These are phyloP conservation scores for Eucalyptus erythrocorys DNA, from an alignment of 345 rosid genomes.

Conservation along the genomic window DNA sequence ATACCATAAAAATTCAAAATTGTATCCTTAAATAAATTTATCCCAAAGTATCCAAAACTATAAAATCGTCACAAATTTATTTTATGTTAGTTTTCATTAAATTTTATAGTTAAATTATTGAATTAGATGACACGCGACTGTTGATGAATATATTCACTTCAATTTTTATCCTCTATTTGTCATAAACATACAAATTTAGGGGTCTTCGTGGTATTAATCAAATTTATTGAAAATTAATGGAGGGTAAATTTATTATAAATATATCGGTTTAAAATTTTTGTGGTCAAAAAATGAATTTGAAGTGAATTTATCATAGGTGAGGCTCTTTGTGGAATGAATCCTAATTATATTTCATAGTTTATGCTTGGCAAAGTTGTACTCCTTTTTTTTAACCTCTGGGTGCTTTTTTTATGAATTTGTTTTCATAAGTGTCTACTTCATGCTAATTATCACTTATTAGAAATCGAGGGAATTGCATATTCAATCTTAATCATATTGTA, in stretches of 20 bases:
- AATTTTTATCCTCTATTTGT: accelerated
- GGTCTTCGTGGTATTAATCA: accelerated
- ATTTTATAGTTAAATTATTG: too few relatives aligned
- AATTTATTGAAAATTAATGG: accelerated
- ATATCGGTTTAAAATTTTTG: too few relatives aligned
- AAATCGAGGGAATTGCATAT: not conserved
- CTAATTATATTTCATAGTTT: not conserved
- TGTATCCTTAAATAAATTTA: too few relatives aligned
- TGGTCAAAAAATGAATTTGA: accelerated
- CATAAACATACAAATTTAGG: accelerated
- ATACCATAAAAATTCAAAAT: too few relatives aligned
- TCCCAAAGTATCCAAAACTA: too few relatives aligned
- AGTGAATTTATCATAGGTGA: too few relatives aligned
- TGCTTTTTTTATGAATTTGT: not conserved
- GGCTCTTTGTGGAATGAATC: too few relatives aligned
- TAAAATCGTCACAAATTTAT: too few relatives aligned
- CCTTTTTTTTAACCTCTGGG: not conserved
- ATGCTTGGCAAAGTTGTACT: not conserved
- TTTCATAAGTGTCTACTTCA: not conserved
- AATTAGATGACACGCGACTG: accelerated
- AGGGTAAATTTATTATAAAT: too few relatives aligned
- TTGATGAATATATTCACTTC: accelerated
- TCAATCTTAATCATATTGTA: not conserved
- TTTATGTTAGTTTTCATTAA: accelerated
- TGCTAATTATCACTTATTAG: too few relatives aligned